phyloP scores from a whole-genome alignment of 495 filamentous ascomycete species.

The Poronia punctata region DNA sequence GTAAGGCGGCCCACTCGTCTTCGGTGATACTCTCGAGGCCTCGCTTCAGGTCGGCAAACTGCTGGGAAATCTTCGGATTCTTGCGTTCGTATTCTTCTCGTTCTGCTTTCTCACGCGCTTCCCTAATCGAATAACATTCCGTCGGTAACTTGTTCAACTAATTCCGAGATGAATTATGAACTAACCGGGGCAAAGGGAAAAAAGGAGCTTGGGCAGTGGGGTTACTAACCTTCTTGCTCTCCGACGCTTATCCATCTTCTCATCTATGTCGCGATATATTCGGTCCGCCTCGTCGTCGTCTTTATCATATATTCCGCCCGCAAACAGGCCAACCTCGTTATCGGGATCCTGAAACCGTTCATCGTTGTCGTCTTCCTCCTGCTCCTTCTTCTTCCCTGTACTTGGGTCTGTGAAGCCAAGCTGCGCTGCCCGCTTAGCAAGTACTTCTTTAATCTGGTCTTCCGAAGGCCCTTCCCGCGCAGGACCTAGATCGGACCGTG shows the following conservation, averaged over 20 bases:
- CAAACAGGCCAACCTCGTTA: slow-evolving; percentile 92
- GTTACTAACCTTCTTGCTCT: slow-evolving; percentile 82
- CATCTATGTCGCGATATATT: slow-evolving; percentile 92
- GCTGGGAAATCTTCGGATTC: slow-evolving; percentile 97
- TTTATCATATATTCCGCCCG: slow-evolving; percentile 85
- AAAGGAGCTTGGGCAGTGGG: slow-evolving; percentile 20
- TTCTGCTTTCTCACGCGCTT: slow-evolving; percentile 88
- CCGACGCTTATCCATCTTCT: slow-evolving; percentile 86
- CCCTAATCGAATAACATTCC: slow-evolving; percentile 61
- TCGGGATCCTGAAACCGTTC: slow-evolving; percentile 92
- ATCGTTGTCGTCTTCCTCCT: slow-evolving; percentile 67
- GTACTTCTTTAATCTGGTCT: slow-evolving; percentile 94
- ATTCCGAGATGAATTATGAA: slow-evolving; percentile 65
- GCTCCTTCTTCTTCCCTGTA: slow-evolving; percentile 60
- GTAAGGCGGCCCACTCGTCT: slow-evolving; percentile 93
- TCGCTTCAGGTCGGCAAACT: slow-evolving; percentile 93
- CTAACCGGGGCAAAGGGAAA: slow-evolving; percentile 16
- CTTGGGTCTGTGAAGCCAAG: slow-evolving; percentile 71
- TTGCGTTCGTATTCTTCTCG: slow-evolving; percentile 90
- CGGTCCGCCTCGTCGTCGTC: slow-evolving; percentile 96
- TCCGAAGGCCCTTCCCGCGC: slow-evolving; percentile 95
- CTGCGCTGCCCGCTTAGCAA: slow-evolving; percentile 82
- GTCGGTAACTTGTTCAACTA: slow-evolving; percentile 86
- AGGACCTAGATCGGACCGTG: slow-evolving; percentile 90
- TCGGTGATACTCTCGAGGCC: slow-evolving; percentile 82